Base-by-base conservation (phyloP, 805 yeast genomes). In the Kodamaea neixiangensis region DNA sequence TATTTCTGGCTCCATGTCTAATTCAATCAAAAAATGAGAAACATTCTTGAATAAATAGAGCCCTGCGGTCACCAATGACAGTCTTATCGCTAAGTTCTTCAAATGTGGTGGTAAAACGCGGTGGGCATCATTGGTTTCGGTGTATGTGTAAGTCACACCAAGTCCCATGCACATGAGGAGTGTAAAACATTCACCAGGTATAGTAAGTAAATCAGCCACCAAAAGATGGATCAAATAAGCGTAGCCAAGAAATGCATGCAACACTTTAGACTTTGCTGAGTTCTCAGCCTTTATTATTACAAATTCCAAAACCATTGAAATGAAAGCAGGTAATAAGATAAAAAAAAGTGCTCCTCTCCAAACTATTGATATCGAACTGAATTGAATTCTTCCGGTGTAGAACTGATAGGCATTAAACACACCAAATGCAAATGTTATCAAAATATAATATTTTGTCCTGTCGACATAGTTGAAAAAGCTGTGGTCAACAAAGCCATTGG, bases 141-240 rank as follows among this genome's bases (percentile, higher is more conserved):
- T 52, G 37, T 61, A 64, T 51, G 60, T 63, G 50, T 65, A 69
- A 19, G 67, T 52, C 3, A 68, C 71, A 1, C 74, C 74, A 45
- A 64, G 67, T 0, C 74, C 74, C 74, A 69, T 68, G 22, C 69
- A 52, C 42, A 69, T 65, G 21, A 67, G 42, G 34, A 68, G 60
- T 11, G 60, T 44, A 38, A 59, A 48, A 39, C 50, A 61, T 10
- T 52, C 44, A 14, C 51, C 11, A 5, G 49, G 38, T 7, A 47
- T 18, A 1, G 7, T 29, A 35, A 53, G 60, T 33, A 50, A 25
- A 10, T 11, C 13, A 7, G 4, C 11, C 35, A 50, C 9, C 56
- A 56, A 48, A 2, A 3, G 11, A 5, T 21, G 22, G 6, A 37
- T 14, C 2, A 5, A 7, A 17, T 15, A 10, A 17, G 11, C 7